Conservation (phyloP, 1,139 yeast genomes). For the Yamadazyma friedrichii region DNA sequence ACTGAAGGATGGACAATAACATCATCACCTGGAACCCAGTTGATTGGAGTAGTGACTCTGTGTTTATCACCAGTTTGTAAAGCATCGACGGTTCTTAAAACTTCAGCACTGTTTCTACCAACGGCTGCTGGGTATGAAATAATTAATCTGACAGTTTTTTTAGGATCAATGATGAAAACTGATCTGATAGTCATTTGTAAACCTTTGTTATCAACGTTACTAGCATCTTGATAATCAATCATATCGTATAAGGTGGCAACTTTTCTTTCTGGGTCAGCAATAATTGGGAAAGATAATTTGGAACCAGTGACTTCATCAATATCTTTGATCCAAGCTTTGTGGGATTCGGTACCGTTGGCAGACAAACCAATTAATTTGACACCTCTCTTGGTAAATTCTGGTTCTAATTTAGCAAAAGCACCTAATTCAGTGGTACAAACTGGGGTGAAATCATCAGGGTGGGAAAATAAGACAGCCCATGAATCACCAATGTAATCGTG, state of each 20-base stretch:
- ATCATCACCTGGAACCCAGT: slow-evolving; percentile 75
- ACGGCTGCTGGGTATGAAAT: slow-evolving; percentile 88
- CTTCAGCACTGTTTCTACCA: slow-evolving; percentile 88
- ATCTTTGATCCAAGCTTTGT: slow-evolving; percentile 81
- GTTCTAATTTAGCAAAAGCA: slow-evolving; percentile 82
- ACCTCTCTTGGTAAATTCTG: slow-evolving; percentile 76
- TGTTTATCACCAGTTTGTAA: slow-evolving; percentile 76
- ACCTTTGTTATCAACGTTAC: slow-evolving; percentile 74
- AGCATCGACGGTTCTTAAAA: slow-evolving; percentile 82
- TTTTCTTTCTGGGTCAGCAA: slow-evolving; percentile 78
- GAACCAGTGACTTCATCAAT: slow-evolving; percentile 77
- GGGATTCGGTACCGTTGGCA: slow-evolving; percentile 75
- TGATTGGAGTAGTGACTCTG: slow-evolving; percentile 82
- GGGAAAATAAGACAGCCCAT: slow-evolving; percentile 86
- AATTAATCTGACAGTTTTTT: slow-evolving; percentile 77
- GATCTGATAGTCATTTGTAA: slow-evolving; percentile 72
- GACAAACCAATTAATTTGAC: slow-evolving; percentile 85
- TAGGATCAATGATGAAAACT: slow-evolving; percentile 84
- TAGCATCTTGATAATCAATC: slow-evolving; percentile 87
- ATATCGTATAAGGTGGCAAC: slow-evolving; percentile 83
- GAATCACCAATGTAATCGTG: slow-evolving; percentile 78
- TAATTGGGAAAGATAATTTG: slow-evolving; percentile 78
- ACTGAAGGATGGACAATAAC: slow-evolving; percentile 87
- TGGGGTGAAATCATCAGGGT: slow-evolving; percentile 94
- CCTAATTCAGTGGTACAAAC: slow-evolving; percentile 95